Evolutionary conservation across 257 asterid species (phyloP), one percentile per base, ranked within the genome.

Genomic region (Plantago major): DNA sequence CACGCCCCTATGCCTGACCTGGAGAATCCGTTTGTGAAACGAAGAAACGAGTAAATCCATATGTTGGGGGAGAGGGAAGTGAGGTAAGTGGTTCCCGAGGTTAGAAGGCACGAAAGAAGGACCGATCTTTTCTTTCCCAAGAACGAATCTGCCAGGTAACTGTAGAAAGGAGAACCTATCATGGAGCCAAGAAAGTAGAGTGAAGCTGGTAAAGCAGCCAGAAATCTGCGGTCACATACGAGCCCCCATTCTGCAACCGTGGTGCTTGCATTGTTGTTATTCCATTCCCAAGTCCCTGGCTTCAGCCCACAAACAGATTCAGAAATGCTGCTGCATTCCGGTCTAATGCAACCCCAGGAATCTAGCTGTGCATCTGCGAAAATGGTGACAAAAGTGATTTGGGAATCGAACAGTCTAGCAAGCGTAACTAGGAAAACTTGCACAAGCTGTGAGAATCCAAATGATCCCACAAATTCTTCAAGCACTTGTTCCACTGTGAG

Each of bases 251-350:
- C 90, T 58, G 87, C 84, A 73, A 83, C 67, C 7, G 78, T 83
- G 50, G 87, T 78, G 62, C 78, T 83, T 59, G 68, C 11, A 55
- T 76, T 74, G 30, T 82, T 87, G 53, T 73, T 76, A 42, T 46
- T 62, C 90, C 90, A 83, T 59, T 83, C 84, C 87, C 87, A 83
- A 48, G 79, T 80, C 47, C 83, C 90, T 6, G 79, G 71, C 71
- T 72, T 60, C 77, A 80, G 13, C 58, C 82, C 77, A 46, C 90
- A 83, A 53, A 78, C 79, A 0, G 79, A 67, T 10, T 62, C 50
- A 2, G 55, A 64, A 2, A 51, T 51, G n/a, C 19, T 22, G 15
- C 63, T 58, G 37, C 84, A 73, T 40, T 59, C 70, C 0, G 64
- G 59, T 67, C 73, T 66, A 18, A 64, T 62, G 74, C 84, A 83